Evolutionary conservation across 441 rosid species (phyloP).

Genomic region (Biscutella laevigata): DNA sequence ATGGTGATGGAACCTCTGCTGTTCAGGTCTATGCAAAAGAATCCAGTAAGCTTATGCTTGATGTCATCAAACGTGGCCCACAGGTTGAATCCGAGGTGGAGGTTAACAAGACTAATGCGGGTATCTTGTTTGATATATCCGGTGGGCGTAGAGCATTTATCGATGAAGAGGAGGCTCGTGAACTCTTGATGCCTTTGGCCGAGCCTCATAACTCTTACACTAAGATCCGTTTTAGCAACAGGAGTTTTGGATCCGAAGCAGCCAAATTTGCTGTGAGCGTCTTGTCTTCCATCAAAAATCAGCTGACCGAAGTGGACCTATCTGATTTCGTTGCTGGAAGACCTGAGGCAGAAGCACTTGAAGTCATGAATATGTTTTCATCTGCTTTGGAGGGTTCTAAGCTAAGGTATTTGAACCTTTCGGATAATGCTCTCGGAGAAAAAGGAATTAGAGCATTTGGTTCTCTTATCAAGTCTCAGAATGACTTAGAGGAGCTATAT

Average conservation of each 20-base stretch:
- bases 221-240: slow-evolving; percentile 50
- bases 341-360: slow-evolving; percentile 53
- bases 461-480: slow-evolving; percentile 44
- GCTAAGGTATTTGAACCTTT: slow-evolving; percentile 45
- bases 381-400: slow-evolving; percentile 47
- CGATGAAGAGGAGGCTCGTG: slow-evolving; percentile 48
- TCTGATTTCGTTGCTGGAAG: slow-evolving; percentile 64
- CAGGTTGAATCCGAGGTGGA: slow-evolving; percentile 25
- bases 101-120: too few species aligned
- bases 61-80: slow-evolving; percentile 57
- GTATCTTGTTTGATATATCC: slow-evolving; percentile 45
- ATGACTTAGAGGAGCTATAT: slow-evolving; percentile 46
- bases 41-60: slow-evolving; percentile 52
- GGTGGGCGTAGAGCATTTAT: slow-evolving; percentile 51
- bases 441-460: slow-evolving; percentile 58
- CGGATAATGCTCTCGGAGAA: slow-evolving; percentile 61
- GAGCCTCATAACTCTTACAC: slow-evolving; percentile 36
- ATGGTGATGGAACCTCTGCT: slow-evolving; percentile 59
- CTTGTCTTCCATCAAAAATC: slow-evolving; percentile 41
- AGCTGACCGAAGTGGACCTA: slow-evolving; percentile 46
- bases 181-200: slow-evolving; percentile 38
- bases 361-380: slow-evolving; percentile 52
- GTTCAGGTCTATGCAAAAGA: slow-evolving; percentile 64
- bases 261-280: slow-evolving; percentile 46
- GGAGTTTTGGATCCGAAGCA: slow-evolving; percentile 59